Conservation (phyloP, 2,329 filamentous ascomycete genomes). For the Fusarium udum region DNA sequence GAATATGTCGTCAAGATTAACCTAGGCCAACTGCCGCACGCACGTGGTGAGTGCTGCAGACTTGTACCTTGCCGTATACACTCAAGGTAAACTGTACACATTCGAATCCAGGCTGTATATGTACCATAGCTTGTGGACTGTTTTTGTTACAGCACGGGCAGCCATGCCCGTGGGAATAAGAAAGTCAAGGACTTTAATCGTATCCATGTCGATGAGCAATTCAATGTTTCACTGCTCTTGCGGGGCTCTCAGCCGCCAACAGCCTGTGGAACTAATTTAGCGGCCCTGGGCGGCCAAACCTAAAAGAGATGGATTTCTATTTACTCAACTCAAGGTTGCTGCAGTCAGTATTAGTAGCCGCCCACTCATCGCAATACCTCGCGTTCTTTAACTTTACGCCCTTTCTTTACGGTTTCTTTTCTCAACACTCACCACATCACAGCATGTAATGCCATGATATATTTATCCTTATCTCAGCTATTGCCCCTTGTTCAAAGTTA, state of each 20-base stretch:
- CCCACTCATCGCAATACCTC: conserved; percentile 31
- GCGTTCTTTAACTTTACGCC: conserved; percentile 31
- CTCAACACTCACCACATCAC: neutral
- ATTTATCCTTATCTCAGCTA: neutral
- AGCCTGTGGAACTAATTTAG: conserved; percentile 29
- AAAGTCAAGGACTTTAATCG: neutral
- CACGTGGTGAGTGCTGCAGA: neutral
- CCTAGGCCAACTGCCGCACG: neutral
- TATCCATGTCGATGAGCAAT: conserved; percentile 1
- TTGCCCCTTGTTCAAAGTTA: conserved; percentile 34
- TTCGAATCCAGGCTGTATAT: too few species aligned
- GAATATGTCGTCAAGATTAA: neutral
- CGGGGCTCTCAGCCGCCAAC: conserved; percentile 20
- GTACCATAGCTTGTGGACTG: neutral
- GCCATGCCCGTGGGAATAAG: neutral
- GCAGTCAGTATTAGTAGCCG: conserved; percentile 2
- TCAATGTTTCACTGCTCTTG: conserved; percentile 17
- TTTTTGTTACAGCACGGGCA: neutral
- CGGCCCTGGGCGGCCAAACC: conserved; percentile 25
- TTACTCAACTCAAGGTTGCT: conserved; percentile 14
- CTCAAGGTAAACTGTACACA: neutral
- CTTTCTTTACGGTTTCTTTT: conserved; percentile 13
- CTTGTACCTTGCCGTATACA: neutral
- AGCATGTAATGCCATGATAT: conserved; percentile 33
- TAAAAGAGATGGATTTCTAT: conserved; percentile 32